Evolutionary conservation across 1,284 basidiomycete genomes (phyloP).

Genomic region (Lentinula novae-zelandiae): DNA sequence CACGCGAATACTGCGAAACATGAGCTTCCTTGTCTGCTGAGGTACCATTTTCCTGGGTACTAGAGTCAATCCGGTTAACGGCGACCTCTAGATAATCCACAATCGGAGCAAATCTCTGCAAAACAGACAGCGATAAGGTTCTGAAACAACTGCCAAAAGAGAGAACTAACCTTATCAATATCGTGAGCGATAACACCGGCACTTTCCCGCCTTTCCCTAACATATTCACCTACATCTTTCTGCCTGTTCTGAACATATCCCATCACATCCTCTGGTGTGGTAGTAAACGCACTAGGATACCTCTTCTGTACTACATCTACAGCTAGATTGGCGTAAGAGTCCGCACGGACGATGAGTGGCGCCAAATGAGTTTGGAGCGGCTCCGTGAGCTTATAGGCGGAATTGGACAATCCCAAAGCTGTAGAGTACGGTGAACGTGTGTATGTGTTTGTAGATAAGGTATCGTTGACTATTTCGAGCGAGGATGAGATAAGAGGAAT

Average conservation of each 20-base stretch:
- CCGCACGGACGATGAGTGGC: conserved; percentile 59
- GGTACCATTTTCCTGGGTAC: conserved; percentile 38
- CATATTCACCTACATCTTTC: conserved; percentile 42
- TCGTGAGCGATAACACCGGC: conserved; percentile 62
- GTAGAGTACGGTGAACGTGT: conserved; percentile 61
- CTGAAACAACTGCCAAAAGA: conserved; percentile 11
- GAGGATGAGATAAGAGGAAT: conserved; percentile 70
- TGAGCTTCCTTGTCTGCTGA: conserved; percentile 27
- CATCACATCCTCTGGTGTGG: conserved; percentile 65
- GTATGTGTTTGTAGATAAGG: conserved; percentile 55
- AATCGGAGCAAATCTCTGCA: conserved; percentile 65
- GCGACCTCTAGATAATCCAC: conserved; percentile 66
- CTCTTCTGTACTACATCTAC: conserved; percentile 69
- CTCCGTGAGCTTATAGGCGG: conserved; percentile 58
- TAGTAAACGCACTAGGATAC: conserved; percentile 73
- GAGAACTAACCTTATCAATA: conserved; percentile 62
- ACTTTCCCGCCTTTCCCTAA: conserved; percentile 33
- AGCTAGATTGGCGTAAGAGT: conserved; percentile 66
- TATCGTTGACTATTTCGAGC: conserved; percentile 52
- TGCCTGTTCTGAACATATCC: conserved; percentile 54
- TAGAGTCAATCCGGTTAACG: conserved; percentile 50
- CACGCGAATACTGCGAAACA: conserved; percentile 75
- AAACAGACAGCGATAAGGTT: conserved; percentile 15
- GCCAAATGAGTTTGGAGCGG: conserved; percentile 63
- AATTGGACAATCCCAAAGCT: conserved; percentile 54